Base-by-base conservation (phyloP, 2,329 filamentous ascomycete species). In the Colletotrichum sojae region DNA sequence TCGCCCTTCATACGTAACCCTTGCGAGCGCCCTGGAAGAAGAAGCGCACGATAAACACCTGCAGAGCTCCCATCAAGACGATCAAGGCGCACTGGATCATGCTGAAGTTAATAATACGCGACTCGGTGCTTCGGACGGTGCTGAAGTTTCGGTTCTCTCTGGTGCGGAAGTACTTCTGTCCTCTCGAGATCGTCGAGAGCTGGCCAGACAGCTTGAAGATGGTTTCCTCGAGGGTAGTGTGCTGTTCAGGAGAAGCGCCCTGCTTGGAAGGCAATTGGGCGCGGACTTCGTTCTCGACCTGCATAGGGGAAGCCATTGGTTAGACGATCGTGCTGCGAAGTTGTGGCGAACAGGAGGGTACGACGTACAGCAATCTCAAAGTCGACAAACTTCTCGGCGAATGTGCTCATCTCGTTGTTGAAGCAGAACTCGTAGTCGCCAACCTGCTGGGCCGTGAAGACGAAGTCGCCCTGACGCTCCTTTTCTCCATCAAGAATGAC, bases 101-200 rank as follows among this genome's bases (percentile, higher is more conserved):
- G 79, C 94, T 97, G 82, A 99, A 97, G 83, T 98, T 98, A 85
- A 98, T 94, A 77, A 99, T 99, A 72, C 96, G 89, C 79, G 90
- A 90, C 86, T 99, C 96, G 48, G 96, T 99, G 84, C 95, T 98
- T 80, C 94, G 89, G 76, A 99, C 96, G 10, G 96, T 99, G 84
- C 94, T 97, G 84, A 99, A 98, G 84, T 99, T 99, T 71, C 96
- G 90, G 88, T 99, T 99, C 87, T 99, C 96, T 73, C 96, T 91
- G 3, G 96, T 99, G 72, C 97, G 93, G 90, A 99, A 99, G 86
- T 99, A 99, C 81, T 99, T 99, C 79, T 99, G 96, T 85, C 97
- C 98, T 77, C 96, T 90, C 49, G 93, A 94, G 78, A 99, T 96
- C 71, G 95, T 98, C 15, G 94, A 97, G 58, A 99, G 85, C 78